Conservation (phyloP, 139 green algal species). For the Micromonas commoda region DNA sequence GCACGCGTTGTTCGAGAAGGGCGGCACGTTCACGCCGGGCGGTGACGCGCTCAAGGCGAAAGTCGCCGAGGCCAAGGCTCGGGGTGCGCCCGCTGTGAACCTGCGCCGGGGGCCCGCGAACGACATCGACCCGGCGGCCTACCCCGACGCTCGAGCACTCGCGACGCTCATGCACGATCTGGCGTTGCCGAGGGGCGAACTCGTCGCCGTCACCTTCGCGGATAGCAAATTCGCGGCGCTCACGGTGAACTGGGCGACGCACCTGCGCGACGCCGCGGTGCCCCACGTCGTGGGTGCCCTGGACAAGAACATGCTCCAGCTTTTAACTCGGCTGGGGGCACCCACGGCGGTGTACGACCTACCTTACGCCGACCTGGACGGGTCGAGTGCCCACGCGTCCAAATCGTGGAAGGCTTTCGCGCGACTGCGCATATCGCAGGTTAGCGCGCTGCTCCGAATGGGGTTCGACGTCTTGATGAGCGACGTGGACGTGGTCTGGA, state of each 20-base stretch:
- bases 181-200: background rate
- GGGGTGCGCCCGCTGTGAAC: no score
- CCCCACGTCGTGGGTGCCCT: background rate
- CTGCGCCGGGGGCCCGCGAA: no score
- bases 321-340: background rate
- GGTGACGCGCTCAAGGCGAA: no score
- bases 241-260: background rate
- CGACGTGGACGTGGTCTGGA: conserved; percentile 30
- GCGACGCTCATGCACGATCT: background rate
- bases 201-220: background rate
- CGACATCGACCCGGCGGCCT: background rate
- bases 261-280: background rate
- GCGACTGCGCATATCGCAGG: background rate
- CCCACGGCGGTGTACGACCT: background rate
- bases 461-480: conserved; percentile 29
- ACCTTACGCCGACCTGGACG: background rate
- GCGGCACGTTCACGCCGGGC: no score
- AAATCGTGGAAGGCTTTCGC: conserved; percentile 2
- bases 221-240: background rate
- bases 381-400: background rate
- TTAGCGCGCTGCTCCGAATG: background rate
- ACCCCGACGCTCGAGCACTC: background rate
- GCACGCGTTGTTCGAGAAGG: no score
- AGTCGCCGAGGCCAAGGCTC: no score
- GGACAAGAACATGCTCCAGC: background rate